Conservation (phyloP, 371 early-diverging fungal species). For the Fennellomyces sp. region DNA sequence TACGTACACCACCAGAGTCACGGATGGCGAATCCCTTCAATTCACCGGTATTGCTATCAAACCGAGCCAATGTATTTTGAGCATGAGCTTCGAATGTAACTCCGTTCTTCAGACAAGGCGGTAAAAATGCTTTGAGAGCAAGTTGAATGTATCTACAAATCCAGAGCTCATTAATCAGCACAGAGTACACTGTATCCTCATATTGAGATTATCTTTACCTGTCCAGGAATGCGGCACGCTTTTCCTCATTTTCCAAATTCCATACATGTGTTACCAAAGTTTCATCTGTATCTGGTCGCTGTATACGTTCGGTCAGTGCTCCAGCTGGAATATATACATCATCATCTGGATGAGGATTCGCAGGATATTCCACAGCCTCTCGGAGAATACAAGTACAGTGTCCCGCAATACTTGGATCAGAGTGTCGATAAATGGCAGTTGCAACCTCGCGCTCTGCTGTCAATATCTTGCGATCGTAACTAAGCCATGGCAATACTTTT, state of each 20-base stretch:
- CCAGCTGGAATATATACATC: conserved; percentile 65
- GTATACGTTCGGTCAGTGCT: conserved; percentile 62
- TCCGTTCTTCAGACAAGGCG: conserved; percentile 65
- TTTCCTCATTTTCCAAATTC: conserved; percentile 53
- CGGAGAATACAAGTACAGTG: conserved; percentile 71
- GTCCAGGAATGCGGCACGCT: conserved; percentile 58
- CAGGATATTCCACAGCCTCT: conserved; percentile 49
- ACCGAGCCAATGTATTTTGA: conserved; percentile 70
- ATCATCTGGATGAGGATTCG: conserved; percentile 34
- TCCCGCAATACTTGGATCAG: conserved; percentile 65
- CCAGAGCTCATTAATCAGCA: too few relatives aligned
- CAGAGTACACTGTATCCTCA: too few relatives aligned
- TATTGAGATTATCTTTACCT: too few relatives aligned
- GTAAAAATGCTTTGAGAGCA: conserved; percentile 60
- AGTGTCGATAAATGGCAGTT: conserved; percentile 51
- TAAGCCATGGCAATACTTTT: conserved; percentile 48
- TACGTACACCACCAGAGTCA: conserved; percentile 78
- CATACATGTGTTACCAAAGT: conserved; percentile 56
- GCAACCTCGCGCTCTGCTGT: conserved; percentile 59
- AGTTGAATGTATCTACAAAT: too few relatives aligned
- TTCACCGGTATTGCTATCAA: conserved; percentile 57
- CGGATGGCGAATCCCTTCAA: conserved; percentile 70
- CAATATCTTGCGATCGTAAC: conserved; percentile 44
- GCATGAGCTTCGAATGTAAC: conserved; percentile 78
- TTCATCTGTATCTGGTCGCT: conserved; percentile 47